Base-by-base conservation (phyloP, 1,284 basidiomycete genomes). In the Ganoderma lingzhi region DNA sequence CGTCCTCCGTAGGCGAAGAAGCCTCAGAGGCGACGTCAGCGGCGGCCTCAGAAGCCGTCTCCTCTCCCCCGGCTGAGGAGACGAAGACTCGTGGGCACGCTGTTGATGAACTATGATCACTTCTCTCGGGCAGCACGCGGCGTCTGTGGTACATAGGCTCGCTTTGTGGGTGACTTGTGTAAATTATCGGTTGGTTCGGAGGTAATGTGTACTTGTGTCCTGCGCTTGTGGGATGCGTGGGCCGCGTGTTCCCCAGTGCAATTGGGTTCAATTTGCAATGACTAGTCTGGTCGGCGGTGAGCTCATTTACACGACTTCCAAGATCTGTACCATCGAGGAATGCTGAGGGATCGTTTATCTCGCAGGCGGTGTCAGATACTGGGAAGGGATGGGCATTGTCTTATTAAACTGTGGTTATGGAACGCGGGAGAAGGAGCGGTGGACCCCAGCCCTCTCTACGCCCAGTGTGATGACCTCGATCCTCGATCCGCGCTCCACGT, bases 21-120 rank as follows among this genome's bases (percentile, higher is more conserved):
- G 28, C 62, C 10, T 55, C 23, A 12, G 62, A 10, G 48, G 8
- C 48, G 62, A 64, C 65, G 61, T 60, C 55, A 45, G 32, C 44
- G 23, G 10, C 44, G 15, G 32, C 58, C 17, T 42, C 58, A n/a
- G 64, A 65, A 48, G 53, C 55, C 19, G 39, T 23, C 17, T 8
- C 63, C 17, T 14, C 58, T 23, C 15, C 67, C 6, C 30, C 66
- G 23, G 30, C 41, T 35, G 66, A 51, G 45, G 70, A 67, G 56
- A 59, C 67, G 51, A 67, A 53, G 63, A 5, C 63, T 51, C 39
- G 58, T 9, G 70, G 70, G 6, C 72, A 73, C 44, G 68, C 64
- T 30, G 56, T 62, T 8, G 72, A 73, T 53, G 72, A 73, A 62
- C 70, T 73, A 42, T 73, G 39, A 69, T 62, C 42, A 32, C 35